These are phyloP conservation scores for Phyllosticta ampelicida DNA, from an alignment of 2,329 filamentous ascomycete species.

Conservation along the genomic window DNA sequence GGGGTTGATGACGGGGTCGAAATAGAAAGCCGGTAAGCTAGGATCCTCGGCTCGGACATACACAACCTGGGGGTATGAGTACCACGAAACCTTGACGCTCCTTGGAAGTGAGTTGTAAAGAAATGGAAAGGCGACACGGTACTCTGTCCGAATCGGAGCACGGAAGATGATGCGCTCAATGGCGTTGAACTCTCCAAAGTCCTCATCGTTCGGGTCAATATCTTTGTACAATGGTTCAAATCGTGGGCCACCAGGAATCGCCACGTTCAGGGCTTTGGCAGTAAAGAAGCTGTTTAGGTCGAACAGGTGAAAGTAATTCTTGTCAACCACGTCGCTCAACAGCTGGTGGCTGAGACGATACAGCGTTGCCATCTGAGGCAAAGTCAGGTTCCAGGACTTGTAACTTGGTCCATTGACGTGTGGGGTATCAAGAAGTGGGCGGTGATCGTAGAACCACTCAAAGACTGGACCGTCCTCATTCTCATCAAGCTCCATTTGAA, in stretches of 20 bases:
- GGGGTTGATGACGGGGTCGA: conserved; percentile 94
- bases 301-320: conserved; percentile 98
- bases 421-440: conserved; percentile 77
- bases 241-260: conserved; percentile 90
- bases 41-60: conserved; percentile 82
- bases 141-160: conserved; percentile 87
- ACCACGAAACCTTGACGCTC: conserved; percentile 88
- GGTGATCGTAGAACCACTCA: conserved; percentile 97
- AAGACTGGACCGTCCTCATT: conserved; percentile 82
- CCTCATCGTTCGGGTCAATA: conserved; percentile 95
- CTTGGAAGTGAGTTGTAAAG: conserved; percentile 93
- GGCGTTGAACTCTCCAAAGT: conserved; percentile 98
- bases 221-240: conserved; percentile 98
- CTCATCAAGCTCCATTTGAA: conserved; percentile 96
- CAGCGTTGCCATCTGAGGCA: conserved; percentile 92
- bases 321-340: conserved; percentile 82
- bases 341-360: conserved; percentile 87
- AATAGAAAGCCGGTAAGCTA: conserved; percentile 89
- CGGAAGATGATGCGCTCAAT: conserved; percentile 99
- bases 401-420: conserved; percentile 97
- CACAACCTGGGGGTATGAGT: conserved; percentile 85
- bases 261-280: conserved; percentile 92
- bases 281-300: conserved; percentile 91
- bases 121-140: conserved; percentile 86
- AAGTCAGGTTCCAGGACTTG: conserved; percentile 83